Conservation (phyloP, 192 early-diverging fungal species). For the Coemansia erecta region DNA sequence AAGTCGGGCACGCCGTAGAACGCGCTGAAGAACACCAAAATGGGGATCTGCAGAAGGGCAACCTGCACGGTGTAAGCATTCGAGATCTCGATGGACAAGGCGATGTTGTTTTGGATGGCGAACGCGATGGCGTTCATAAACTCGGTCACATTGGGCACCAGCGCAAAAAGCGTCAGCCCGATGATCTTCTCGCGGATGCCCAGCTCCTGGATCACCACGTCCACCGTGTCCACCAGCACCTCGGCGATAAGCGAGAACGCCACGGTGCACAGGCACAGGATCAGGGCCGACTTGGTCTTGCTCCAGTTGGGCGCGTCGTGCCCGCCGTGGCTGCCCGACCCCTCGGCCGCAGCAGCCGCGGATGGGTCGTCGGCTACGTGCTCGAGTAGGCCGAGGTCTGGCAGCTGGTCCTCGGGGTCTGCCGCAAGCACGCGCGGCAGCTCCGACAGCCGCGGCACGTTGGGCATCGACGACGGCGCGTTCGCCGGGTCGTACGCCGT, state of each 20-base stretch:
- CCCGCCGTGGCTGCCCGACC: slow-evolving; percentile 62
- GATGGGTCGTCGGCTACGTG: slow-evolving; percentile 50
- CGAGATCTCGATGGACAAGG: slow-evolving; percentile 87
- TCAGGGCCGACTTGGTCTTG: slow-evolving; percentile 69
- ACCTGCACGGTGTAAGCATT: slow-evolving; percentile 96
- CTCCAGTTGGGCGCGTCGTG: slow-evolving; percentile 95
- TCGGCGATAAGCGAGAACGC: slow-evolving; percentile 89
- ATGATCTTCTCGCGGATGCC: slow-evolving; percentile 83
- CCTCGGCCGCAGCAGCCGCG: slow-evolving; percentile 60
- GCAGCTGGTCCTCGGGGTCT: slow-evolving; percentile 49
- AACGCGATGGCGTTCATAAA: slow-evolving; percentile 94
- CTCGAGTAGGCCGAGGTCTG: slow-evolving; percentile 42
- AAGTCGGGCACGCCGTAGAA: slow-evolving; percentile 57
- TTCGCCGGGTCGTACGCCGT: slow-evolving; percentile 28
- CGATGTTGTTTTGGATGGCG: slow-evolving; percentile 86
- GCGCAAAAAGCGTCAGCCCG: slow-evolving; percentile 89
- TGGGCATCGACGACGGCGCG: slow-evolving; percentile 48
- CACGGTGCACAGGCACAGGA: slow-evolving; percentile 80
- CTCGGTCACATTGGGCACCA: slow-evolving; percentile 96
- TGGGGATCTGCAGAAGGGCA: slow-evolving; percentile 91
- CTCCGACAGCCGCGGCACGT: slow-evolving; percentile 48
- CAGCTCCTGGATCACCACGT: slow-evolving; percentile 67
- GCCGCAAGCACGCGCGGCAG: slow-evolving; percentile 53
- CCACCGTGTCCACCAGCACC: slow-evolving; percentile 84
- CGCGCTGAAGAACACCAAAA: slow-evolving; percentile 81